phyloP scores from a whole-genome alignment of 805 yeast genomes.

The Maudiozyma saulgeensis region DNA sequence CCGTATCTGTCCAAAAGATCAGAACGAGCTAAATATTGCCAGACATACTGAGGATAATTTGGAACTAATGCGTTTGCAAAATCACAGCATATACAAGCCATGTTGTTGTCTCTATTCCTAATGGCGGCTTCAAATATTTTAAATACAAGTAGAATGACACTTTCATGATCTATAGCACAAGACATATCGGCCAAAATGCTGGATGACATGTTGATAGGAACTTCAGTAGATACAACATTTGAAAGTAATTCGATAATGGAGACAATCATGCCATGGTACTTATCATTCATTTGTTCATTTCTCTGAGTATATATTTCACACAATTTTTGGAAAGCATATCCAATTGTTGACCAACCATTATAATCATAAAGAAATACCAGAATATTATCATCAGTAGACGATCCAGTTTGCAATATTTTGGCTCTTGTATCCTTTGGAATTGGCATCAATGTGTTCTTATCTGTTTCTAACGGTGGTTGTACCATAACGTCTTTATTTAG shows the following conservation, averaged over 20 bases:
- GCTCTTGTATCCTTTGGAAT: slow-evolving; percentile 58
- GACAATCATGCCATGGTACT: slow-evolving; percentile 33
- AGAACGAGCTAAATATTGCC: slow-evolving; percentile 69
- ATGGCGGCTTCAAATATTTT: slow-evolving; percentile 61
- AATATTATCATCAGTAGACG: slow-evolving; percentile 21
- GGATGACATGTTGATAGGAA: slow-evolving; percentile 32
- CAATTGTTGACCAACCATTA: slow-evolving; percentile 83
- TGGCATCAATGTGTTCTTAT: slow-evolving; percentile 34
- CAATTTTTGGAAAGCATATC: slow-evolving; percentile 64
- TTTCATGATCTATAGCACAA: slow-evolving; percentile 42
- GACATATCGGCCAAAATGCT: slow-evolving; percentile 30
- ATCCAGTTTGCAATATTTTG: slow-evolving; percentile 36
- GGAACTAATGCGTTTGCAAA: slow-evolving; percentile 42
- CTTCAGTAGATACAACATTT: slow-evolving; percentile 33
- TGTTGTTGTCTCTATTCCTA: slow-evolving; percentile 40
- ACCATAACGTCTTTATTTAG: slow-evolving; percentile 40
- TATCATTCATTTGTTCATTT: slow-evolving; percentile 27
- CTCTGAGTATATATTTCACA: slow-evolving; percentile 18
- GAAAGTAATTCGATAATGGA: slow-evolving; percentile 46
- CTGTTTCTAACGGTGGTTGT: slow-evolving; percentile 48
- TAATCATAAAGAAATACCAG: slow-evolving; percentile 65
- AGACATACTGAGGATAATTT: slow-evolving; percentile 55
- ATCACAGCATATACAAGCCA: slow-evolving; percentile 38
- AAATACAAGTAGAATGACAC: slow-evolving; percentile 52
- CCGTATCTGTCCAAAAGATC: slow-evolving; percentile 52